Evolutionary conservation across 2,329 filamentous ascomycete genomes (phyloP), one percentile per base, ranked within the genome.

Genomic region (Penicillium digitatum): DNA sequence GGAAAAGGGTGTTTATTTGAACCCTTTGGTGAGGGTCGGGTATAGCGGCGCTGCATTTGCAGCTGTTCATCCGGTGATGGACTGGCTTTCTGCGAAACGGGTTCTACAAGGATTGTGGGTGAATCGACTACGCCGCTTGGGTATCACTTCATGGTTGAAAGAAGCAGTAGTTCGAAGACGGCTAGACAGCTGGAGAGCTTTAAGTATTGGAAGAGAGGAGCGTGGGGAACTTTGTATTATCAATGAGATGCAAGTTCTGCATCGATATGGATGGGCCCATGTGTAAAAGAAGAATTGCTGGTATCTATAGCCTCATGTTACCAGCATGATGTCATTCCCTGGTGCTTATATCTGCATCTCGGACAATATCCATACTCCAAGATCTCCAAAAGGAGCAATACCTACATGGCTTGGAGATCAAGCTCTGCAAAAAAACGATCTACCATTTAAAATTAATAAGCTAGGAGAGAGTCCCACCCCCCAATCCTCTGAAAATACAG

Each of bases 31-130:
- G 1, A 68, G 74, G 3, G 72, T 76, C 1, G 73, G 72, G 3
- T 74, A 75, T 45, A 73, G 58, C 12, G 61, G 56, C 1, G 39
- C 56, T 2, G 67, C 67, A 4, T 68, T 71, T 45, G 48, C 56
- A 14, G 58, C 58, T 4, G 57, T 64, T 5, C 66, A 67, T 24
- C 61, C 63, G 7, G 57, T 52, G 0, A 55, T 60, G 29, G 67
- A 62, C 14, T 83, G 83, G 78, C 75, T 82, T 6, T 77, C 79
- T 16, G 62, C 73, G 4, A 72, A 73, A 48, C 71, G 79, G 44
- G 78, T 82, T 40, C 66, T 85, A 24, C 62, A 68, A 6, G 85
- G 84, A 0, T 63, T 81, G 6, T 89, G 86, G 86, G 68, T 69
- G 55, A 86, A 85, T 67, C 74, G 85, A 14, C 35, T 82, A 2